Base-by-base conservation (phyloP, 148 eudicot species). In the Drosera capensis region DNA sequence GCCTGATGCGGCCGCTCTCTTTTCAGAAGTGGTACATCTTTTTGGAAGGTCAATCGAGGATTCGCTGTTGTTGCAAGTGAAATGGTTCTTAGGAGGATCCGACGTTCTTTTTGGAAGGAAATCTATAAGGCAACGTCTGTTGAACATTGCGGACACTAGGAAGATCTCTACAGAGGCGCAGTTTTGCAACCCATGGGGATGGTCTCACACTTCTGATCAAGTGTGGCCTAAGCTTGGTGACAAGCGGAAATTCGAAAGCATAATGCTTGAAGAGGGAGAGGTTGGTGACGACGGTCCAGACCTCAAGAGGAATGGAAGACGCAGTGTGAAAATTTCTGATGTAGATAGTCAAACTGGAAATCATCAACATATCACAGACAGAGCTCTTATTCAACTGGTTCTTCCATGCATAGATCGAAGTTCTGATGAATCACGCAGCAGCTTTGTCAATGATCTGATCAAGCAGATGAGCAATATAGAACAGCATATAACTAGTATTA, bases 1-100 rank as follows among this genome's bases (percentile, higher is more conserved):
- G 65, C 95, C 99, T 51, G 90, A 85, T 58, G 93, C 95, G 35
- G 88, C 99, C 58, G 71, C 94, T n/a, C 73, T 92, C 19, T 77
- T 78, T 50, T 76, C 99, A 41, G 99, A 92, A 67, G 70, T 72
- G 28, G 77, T 92, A 14, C 95, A 78, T 61, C 80, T 85, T 46
- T 69, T 85, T 25, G 99, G 99, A 43, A 92, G 79, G 71, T 77
- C 88, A 36, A 68, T 78, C 28, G 95, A 92, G 63, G 92, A 81
- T 49, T 78, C 85, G 25, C 68, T 85, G 85, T 62, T 81, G 25
- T 56, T 71, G 51, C 84, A 79, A 70, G 78, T 75, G 44, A 92
- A 73, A 64, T 85, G 99, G 95, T 74, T 92, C 35, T 62, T 92
- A 29, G 75, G 66, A 43, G 99, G 99, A 19, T 54, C 23, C 7